Evolutionary conservation across 305 asterid genomes (phyloP).

Genomic region (Fraxinus paxiana): DNA sequence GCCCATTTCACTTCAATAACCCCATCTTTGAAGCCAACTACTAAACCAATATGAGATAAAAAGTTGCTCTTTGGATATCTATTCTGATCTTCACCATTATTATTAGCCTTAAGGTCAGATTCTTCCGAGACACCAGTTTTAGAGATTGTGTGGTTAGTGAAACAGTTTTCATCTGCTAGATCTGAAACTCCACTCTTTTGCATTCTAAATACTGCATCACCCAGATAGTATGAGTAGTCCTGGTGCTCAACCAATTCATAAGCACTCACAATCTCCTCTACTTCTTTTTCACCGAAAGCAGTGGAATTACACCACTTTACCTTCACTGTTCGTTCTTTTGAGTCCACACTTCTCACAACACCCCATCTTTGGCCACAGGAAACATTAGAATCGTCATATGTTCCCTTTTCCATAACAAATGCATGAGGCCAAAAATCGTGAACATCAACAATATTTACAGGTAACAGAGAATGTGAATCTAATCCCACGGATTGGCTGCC

Average conservation of each 20-base stretch:
- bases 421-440: conserved; percentile 83
- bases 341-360: conserved; percentile 60
- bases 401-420: conserved; percentile 74
- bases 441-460: conserved; percentile 60
- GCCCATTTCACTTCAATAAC: conserved; percentile 82
- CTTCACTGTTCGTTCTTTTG: conserved; percentile 79
- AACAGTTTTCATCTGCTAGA: conserved; percentile 21
- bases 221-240: conserved; percentile 52
- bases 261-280: conserved; percentile 78
- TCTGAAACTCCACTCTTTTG: conserved; percentile 17
- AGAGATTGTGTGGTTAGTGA: conserved; percentile 6
- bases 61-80: conserved; percentile 25
- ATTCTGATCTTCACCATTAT: conserved; percentile 22
- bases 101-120: conserved; percentile 25
- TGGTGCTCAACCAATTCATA: conserved; percentile 89
- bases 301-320: conserved; percentile 62
- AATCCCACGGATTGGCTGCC: conserved; percentile 57
- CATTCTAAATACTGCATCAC: conserved; percentile 59
- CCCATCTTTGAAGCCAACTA: conserved; percentile 54
- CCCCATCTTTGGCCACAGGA: conserved; percentile 57
- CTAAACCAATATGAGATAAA: conserved; percentile 59
- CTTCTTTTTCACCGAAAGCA: conserved; percentile 28
- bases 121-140: conserved; percentile 19
- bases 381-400: conserved; percentile 38
- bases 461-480: conserved; percentile 56